phyloP scores from a whole-genome alignment of 345 rosid genomes.

The Clarkia xantiana region DNA sequence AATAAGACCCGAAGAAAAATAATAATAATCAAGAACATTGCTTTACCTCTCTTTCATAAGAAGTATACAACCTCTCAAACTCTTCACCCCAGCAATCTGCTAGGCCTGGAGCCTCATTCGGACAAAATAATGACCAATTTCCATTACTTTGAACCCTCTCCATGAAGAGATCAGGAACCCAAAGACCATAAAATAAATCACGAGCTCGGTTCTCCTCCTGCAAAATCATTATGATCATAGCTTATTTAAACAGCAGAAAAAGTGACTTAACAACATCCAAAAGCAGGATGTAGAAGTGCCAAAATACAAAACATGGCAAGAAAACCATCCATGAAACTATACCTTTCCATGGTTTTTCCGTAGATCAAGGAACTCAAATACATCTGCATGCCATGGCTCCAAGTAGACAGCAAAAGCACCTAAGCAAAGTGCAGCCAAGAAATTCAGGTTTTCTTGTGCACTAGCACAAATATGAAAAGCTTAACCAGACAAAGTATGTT shows the following conservation, averaged over 20 bases:
- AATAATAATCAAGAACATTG: too few species aligned
- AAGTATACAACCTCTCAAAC: constrained; percentile 45
- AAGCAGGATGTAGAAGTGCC: not conserved
- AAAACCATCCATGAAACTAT: not conserved
- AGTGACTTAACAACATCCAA: not conserved
- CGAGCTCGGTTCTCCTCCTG: constrained; percentile 81
- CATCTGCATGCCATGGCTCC: constrained; percentile 85
- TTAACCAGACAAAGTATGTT: not conserved
- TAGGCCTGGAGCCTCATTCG: constrained; percentile 72
- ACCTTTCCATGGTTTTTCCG: constrained; percentile 78
- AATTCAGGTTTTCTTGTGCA: not conserved
- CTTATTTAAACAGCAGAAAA: not conserved
- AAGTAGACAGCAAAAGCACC: constrained; percentile 82
- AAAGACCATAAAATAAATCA: constrained; percentile 69
- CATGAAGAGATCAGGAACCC: constrained; percentile 92
- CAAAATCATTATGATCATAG: constrained; percentile 2
- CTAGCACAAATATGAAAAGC: not conserved
- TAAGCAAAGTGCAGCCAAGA: constrained; percentile 7
- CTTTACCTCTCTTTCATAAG: constrained; percentile 48
- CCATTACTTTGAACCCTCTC: constrained; percentile 66
- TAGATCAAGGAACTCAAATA: constrained; percentile 56
- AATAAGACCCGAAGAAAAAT: not conserved
- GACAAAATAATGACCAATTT: constrained; percentile 70
- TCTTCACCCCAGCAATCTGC: constrained; percentile 79
- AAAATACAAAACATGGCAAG: too few species aligned